Base-by-base conservation (phyloP, 2,329 filamentous ascomycete genomes). In the Calonectria leucothoes region DNA sequence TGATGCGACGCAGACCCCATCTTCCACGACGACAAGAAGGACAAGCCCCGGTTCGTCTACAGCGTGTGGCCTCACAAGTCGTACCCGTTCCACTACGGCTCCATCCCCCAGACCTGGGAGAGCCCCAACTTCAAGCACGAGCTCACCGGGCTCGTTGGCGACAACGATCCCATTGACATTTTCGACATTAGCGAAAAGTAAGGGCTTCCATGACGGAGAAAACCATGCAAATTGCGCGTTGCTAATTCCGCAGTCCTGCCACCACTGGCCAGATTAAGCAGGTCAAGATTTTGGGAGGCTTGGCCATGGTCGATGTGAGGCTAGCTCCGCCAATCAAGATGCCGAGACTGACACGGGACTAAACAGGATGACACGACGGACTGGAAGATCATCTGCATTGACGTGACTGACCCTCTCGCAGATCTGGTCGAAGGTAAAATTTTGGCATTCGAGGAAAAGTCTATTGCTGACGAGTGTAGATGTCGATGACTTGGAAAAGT, bases 81-180 rank as follows among this genome's bases (percentile, higher is more conserved):
- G 0, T 87, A 87, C 45, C 86, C 85, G 0, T 86, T 86, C 74
- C 80, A 84, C 31, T 87, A 87, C 63, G 85, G 85, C 0, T 86
- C 85, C 6, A 85, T 87, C 25, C 85, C 85, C 0, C 86, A 87
- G 74, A 87, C 85, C 0, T 87, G 85, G 85, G 85, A 87, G 76
- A 84, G 83, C 64, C 84, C 85, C 27, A 87, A 86, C 71, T 80
- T 83, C 42, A 75, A 84, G 23, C 84, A 86, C 57, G 77, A 82
- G 23, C 84, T 85, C 66, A 87, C 85, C 20, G 81, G 81, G 0
- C 81, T 74, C 8, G 71, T 80, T 0, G 85, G 85, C 0, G 85
- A 87, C 71, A 87, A 87, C 11, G 85, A 87, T 25, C 85, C 85
- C 0, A 82, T 87, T 20, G 85, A 87, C 65, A 65, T 87, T 1